phyloP scores from a whole-genome alignment of 306 rosid species.

The Sicyos edulis region DNA sequence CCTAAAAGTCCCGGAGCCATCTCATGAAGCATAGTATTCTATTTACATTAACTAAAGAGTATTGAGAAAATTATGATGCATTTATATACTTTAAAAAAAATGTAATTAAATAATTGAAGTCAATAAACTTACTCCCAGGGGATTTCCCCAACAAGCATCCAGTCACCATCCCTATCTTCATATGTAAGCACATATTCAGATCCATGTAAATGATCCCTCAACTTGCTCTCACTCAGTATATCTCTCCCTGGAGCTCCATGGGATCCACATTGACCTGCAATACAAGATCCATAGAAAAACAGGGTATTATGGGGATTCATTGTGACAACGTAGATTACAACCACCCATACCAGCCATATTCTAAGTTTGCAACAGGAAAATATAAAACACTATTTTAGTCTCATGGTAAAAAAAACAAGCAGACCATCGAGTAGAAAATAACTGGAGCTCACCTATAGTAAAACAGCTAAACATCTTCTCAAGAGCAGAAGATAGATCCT shows the following conservation, averaged over 20 bases:
- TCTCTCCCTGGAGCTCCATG: slow-evolving; percentile 76
- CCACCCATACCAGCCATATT: neutral
- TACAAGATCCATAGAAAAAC: slow-evolving; percentile 12
- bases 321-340: slow-evolving; percentile 1
- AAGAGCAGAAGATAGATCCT: slow-evolving; percentile 84
- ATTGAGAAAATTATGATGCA: neutral
- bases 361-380: neutral
- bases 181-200: slow-evolving; percentile 89
- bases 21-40: neutral
- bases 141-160: slow-evolving; percentile 99
- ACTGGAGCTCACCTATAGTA: slow-evolving; percentile 55
- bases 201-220: slow-evolving; percentile 91
- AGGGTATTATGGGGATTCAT: neutral
- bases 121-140: slow-evolving; percentile 83
- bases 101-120: neutral
- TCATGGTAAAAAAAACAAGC: neutral
- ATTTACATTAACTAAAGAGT: slow-evolving; percentile 7
- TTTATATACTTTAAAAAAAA: too few species aligned
- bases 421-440: neutral
- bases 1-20: neutral
- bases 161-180: slow-evolving; percentile 92
- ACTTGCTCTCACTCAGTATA: slow-evolving; percentile 76
- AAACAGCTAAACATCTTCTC: slow-evolving; percentile 98
- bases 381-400: neutral
- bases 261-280: slow-evolving; percentile 78